Evolutionary conservation across 176 grass and related monocot genomes (phyloP).

Genomic region (Otatea glauca): DNA sequence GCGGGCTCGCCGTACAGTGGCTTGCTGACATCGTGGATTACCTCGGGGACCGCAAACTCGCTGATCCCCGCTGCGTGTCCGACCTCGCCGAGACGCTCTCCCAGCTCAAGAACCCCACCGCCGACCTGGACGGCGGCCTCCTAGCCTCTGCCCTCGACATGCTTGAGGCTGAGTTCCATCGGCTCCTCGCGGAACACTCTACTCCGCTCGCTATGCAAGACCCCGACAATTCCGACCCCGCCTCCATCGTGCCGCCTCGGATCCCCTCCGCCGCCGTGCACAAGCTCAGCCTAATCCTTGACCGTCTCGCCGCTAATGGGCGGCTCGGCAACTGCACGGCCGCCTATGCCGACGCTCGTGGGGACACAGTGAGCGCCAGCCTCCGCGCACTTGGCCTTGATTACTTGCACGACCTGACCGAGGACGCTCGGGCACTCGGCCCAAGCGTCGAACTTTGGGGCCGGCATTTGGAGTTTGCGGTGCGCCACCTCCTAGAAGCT

Average conservation of each 20-base stretch:
- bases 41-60: constrained; percentile 60
- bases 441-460: constrained; percentile 65
- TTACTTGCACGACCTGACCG: constrained; percentile 50
- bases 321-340: constrained; percentile 40
- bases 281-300: constrained; percentile 68
- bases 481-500: constrained; percentile 65
- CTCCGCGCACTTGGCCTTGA: constrained; percentile 67
- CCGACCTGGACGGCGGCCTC: constrained; percentile 60
- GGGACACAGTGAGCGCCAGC: constrained; percentile 61
- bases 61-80: constrained; percentile 62
- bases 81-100: constrained; percentile 45
- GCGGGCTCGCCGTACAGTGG: constrained; percentile 81
- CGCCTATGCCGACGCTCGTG: constrained; percentile 50
- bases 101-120: constrained; percentile 35
- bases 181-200: constrained; percentile 63
- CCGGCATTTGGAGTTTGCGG: constrained; percentile 64
- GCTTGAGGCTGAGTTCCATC: constrained; percentile 76
- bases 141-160: constrained; percentile 61
- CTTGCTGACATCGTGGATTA: constrained; percentile 72
- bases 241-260: constrained; percentile 50
- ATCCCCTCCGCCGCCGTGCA: constrained; percentile 57
- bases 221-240: not conserved
- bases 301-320: constrained; percentile 57
- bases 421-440: constrained; percentile 68
- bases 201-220: constrained; percentile 57